phyloP scores from a whole-genome alignment of 352 stramenopile genomes.

The Blastocystis hominis region DNA sequence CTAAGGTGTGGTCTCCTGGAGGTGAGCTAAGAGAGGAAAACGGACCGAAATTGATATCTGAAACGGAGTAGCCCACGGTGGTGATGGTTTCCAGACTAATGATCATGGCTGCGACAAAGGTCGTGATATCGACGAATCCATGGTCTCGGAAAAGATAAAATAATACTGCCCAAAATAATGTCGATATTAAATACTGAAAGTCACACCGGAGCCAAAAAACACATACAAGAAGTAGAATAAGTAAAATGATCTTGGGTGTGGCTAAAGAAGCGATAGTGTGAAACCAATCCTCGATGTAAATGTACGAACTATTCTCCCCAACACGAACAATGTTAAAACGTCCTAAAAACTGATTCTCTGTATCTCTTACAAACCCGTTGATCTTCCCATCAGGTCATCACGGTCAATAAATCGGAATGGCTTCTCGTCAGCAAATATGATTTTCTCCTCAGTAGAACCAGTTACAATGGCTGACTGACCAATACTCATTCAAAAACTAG shows the following conservation, averaged over 20 bases:
- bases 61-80: constrained; percentile 40
- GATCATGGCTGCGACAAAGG: constrained; percentile 47
- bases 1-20: constrained; percentile 13
- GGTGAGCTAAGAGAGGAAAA: neutral
- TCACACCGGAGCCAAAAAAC: neutral
- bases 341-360: neutral
- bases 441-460: neutral
- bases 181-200: constrained; percentile 32
- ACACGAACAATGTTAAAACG: constrained; percentile 44
- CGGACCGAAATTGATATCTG: constrained; percentile 51
- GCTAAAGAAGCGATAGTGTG: constrained; percentile 32
- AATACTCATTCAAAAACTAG: no score
- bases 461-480: neutral
- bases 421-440: neutral
- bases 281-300: constrained; percentile 55
- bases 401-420: constrained; percentile 37
- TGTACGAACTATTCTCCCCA: constrained; percentile 52
- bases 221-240: constrained; percentile 43
- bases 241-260: constrained; percentile 19
- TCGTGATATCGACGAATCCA: constrained; percentile 52
- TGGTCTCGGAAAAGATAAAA: constrained; percentile 46
- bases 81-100: constrained; percentile 56
- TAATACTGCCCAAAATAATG: constrained; percentile 27
- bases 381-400: neutral
- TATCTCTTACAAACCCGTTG: neutral